Base-by-base conservation (phyloP, 2,329 filamentous ascomycete genomes). In the Fusarium heterosporum region DNA sequence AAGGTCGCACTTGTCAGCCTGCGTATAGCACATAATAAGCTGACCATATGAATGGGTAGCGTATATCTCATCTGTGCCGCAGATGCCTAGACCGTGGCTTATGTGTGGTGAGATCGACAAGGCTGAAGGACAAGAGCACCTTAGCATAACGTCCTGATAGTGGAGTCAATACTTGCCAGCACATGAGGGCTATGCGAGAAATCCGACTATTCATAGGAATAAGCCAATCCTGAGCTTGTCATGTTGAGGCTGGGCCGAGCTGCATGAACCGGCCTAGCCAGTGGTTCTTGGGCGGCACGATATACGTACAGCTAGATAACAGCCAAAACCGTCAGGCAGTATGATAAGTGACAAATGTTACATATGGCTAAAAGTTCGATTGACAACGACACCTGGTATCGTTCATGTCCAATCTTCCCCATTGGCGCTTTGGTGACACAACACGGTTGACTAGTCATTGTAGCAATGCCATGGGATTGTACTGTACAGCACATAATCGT, bases 1-100 rank as follows among this genome's bases (percentile, higher is more conserved):
- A 48, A 53, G 46, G 55, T 65, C 67, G 64, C 66, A 62, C 46
- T 61, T 40, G 66, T 72, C 68, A 72, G 68, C 70, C 59, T 59
- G 56, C 66, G 61, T 61, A 56, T 43, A 54, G 42, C 51, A 63
- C 64, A 61, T 60, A 62, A 43, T 46, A 68, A 66, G 58, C 66
- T 72, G 68, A 72, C 61, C 57, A 40, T 42, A 54, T 30, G 45
- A 36, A 42, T 55, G 47, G 59, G 39, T 30, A 48, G 56, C 45
- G 19, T 46, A 42, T 45, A 62, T 55, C 39, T 45, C 41, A 41
- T 47, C 65, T 65, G 51, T 66, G 62, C 39, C 46, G 46, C 51
- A 36, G 36, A 40, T 53, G 58, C 55, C 64, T 61, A 68, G 66
- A 66, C 64, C 48, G 42, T 54, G 51, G 69, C 62, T 66, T 62